phyloP scores from a whole-genome alignment of 768 basidiomycete genomes.

The Melanogaster broomeanus region DNA sequence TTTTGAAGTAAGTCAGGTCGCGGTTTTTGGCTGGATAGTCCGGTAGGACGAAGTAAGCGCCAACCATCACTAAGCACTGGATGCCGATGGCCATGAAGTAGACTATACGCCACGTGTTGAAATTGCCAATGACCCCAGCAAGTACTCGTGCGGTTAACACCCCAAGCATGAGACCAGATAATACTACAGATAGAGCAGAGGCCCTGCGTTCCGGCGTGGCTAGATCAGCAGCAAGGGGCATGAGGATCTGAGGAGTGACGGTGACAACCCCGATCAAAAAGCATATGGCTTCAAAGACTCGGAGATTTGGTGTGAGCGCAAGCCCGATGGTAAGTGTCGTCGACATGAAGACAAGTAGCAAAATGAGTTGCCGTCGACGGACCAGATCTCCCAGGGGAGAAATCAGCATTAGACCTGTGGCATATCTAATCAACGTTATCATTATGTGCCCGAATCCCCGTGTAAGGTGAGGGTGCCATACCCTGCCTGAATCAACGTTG shows the following conservation, averaged over 20 bases:
- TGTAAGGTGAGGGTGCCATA: constrained; percentile 24
- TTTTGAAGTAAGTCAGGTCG: constrained; percentile 63
- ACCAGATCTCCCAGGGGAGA: constrained; percentile 85
- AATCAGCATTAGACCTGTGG: constrained; percentile 69
- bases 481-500: constrained; percentile 71
- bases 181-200: constrained; percentile 72
- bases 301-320: constrained; percentile 57
- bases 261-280: constrained; percentile 72
- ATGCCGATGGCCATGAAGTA: constrained; percentile 79
- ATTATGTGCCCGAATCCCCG: not conserved
- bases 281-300: constrained; percentile 63
- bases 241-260: constrained; percentile 75
- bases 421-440: constrained; percentile 50
- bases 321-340: constrained; percentile 70
- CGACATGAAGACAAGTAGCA: constrained; percentile 55
- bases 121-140: constrained; percentile 74
- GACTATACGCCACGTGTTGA: constrained; percentile 68
- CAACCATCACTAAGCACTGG: constrained; percentile 56
- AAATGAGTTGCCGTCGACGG: constrained; percentile 68
- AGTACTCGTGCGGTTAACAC: constrained; percentile 75
- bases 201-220: constrained; percentile 74
- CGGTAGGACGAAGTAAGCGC: constrained; percentile 69
- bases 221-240: constrained; percentile 80
- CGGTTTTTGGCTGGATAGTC: constrained; percentile 81
- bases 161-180: constrained; percentile 69